Evolutionary conservation across 495 filamentous ascomycete species (phyloP), one percentile per base, ranked within the genome.

Genomic region (Podospora anserina): DNA sequence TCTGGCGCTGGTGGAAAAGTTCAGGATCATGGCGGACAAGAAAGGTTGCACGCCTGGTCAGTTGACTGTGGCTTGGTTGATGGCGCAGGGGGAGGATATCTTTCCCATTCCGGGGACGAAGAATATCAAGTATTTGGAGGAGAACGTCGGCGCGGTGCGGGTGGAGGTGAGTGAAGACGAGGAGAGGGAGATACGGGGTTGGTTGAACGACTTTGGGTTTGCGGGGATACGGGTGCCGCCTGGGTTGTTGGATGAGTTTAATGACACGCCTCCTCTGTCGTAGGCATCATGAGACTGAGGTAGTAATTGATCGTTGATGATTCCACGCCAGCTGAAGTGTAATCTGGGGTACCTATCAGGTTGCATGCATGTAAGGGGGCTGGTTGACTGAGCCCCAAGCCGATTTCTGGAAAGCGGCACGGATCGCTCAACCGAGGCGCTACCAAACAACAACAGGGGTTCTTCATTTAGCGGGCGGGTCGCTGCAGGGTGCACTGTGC

Each of bases 101-200:
- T 75, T 87, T 62, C 79, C 83, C 11, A 85, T 86, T 58, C 85
- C 83, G 5, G 88, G 88, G 4, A 89, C 87, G 5, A 89, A 82
- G 75, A 83, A 77, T 67, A 76, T 84, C 59, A 82, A 81, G 66
- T 84, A 86, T 49, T 70, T 89, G n/a, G 85, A 87, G 68, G 82
- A 89, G 75, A 90, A 89, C 71, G 60, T 81, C 7, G 83, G 70
- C 3, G 81, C 85, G 4, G 26, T 84, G 9, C 53, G 83, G 5
- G 71, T 88, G 4, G 49, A 63, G 1, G 64, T 89, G 28, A 82
- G 75, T 0, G 71, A 70, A 0, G 78, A 81, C 34, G 86, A 89
- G 62, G 77, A 80, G 49, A 68, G 70, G 23, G 78, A 82, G 66
- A 79, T 88, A 49, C 72, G 85, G 32, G 49, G 32, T 9, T 65